Conservation (phyloP, 106 monocot genomes). For the Allium sativum region DNA sequence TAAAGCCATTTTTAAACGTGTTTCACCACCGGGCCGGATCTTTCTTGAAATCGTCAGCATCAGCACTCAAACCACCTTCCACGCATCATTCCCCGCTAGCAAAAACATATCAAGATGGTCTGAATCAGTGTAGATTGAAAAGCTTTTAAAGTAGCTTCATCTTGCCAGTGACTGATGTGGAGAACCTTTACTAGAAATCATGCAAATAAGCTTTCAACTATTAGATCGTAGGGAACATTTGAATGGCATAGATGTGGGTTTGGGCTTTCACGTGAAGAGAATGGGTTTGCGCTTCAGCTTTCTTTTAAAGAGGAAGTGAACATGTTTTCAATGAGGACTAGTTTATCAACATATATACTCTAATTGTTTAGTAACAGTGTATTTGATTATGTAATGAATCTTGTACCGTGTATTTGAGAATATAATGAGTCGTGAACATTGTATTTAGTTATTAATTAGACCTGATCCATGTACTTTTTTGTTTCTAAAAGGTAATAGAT, state of each 20-base stretch:
- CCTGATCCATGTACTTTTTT: no score
- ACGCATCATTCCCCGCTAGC: conserved; percentile 31
- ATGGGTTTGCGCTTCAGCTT: conserved; percentile 8
- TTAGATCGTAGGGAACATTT: not conserved
- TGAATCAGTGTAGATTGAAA: conserved; percentile 29
- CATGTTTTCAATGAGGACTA: no score
- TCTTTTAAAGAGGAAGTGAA: no score
- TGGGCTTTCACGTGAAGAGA: conserved; percentile 17
- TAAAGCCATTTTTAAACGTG: no score
- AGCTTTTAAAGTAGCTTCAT: conserved; percentile 31
- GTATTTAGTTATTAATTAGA: no score
- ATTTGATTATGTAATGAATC: no score
- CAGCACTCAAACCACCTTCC: conserved; percentile 43
- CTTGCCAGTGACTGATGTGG: conserved; percentile 36
- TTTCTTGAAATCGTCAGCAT: conserved; percentile 30
- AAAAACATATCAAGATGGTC: conserved; percentile 32
- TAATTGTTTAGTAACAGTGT: no score
- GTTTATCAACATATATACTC: no score
- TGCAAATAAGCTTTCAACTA: conserved; percentile 33
- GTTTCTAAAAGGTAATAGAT: no score
- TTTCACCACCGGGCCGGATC: conserved; percentile 9
- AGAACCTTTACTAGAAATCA: conserved; percentile 67
- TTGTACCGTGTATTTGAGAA: no score
- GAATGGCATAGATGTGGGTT: conserved; percentile 12
- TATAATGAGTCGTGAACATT: no score